Conservation (phyloP, 83 land plant genomes). For the Diphasiastrum complanatum region DNA sequence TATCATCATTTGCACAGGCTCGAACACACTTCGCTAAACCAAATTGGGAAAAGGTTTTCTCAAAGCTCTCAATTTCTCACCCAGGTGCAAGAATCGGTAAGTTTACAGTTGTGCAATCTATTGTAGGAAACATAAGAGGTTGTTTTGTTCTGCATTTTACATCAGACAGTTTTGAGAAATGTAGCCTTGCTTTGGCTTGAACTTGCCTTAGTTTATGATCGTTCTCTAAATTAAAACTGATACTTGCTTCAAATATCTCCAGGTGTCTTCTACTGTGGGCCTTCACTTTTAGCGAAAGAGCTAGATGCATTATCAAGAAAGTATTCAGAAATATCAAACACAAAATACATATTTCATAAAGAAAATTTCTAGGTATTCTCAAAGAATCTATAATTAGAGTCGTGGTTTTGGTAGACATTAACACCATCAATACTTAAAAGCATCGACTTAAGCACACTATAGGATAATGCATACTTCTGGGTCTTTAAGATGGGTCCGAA, state of each 20-base stretch:
- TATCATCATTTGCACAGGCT: constrained; percentile 18
- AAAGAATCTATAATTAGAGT: no score
- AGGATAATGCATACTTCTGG: no score
- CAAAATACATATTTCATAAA: constrained; percentile 83
- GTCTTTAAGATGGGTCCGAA: no score
- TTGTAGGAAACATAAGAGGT: not conserved
- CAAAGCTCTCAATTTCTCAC: constrained; percentile 29
- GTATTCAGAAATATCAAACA: constrained; percentile 44
- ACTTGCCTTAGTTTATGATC: not conserved
- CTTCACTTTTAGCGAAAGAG: constrained; percentile 64
- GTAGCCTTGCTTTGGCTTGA: not conserved
- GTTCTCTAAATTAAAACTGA: no score
- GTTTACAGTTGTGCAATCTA: no score
- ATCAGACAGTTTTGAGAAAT: no score
- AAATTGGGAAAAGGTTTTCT: constrained; percentile 34
- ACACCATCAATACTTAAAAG: no score
- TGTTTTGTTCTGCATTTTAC: no score
- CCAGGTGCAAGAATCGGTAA: constrained; percentile 26
- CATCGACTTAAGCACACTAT: no score
- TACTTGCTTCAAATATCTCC: constrained; percentile 8
- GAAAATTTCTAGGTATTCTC: constrained; percentile 64
- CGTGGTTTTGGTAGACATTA: no score
- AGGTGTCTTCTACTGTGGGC: constrained; percentile 96
- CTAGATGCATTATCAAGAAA: constrained; percentile 54
- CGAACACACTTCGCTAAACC: constrained; percentile 35